phyloP scores from a whole-genome alignment of 441 rosid genomes.

The Heliophila coronopifolia region DNA sequence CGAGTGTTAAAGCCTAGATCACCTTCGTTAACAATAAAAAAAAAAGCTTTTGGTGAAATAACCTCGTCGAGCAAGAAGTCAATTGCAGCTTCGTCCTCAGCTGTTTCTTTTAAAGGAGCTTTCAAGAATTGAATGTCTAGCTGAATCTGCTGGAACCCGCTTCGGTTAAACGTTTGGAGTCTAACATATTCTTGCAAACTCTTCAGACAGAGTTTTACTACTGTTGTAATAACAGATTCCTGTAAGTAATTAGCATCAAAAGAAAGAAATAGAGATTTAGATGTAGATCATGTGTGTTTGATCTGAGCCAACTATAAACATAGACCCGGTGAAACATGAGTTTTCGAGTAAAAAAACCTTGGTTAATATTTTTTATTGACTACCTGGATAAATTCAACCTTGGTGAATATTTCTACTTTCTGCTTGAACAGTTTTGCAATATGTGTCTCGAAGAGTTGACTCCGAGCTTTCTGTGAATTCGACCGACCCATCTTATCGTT shows the following conservation, averaged over 20 bases:
- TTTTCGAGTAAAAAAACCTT: too few relatives aligned
- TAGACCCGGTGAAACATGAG: too few relatives aligned
- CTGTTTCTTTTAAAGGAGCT: constrained; percentile 60
- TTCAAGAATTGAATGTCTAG: constrained; percentile 89
- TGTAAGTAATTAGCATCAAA: constrained; percentile 33
- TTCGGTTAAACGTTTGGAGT: constrained; percentile 82
- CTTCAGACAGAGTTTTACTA: constrained; percentile 75
- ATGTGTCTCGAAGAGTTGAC: constrained; percentile 97
- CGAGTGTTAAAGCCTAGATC: too few relatives aligned
- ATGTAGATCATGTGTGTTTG: too few relatives aligned
- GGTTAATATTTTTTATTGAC: too few relatives aligned
- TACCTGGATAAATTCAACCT: constrained; percentile 78
- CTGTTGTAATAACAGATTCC: constrained; percentile 76
- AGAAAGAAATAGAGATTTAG: too few relatives aligned
- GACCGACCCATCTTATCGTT: constrained; percentile 68
- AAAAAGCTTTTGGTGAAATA: constrained; percentile 10
- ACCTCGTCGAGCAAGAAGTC: constrained; percentile 98
- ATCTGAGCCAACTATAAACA: too few relatives aligned
- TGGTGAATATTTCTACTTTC: constrained; percentile 93
- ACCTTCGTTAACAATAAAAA: too few relatives aligned
- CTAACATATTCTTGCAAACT: constrained; percentile 96
- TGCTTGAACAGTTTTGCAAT: constrained; percentile 97
- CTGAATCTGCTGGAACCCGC: constrained; percentile 98
- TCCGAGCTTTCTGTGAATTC: constrained; percentile 73
- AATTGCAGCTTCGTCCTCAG: constrained; percentile 79